phyloP scores from a whole-genome alignment of 345 rosid genomes.

The Gossypium longicalyx region DNA sequence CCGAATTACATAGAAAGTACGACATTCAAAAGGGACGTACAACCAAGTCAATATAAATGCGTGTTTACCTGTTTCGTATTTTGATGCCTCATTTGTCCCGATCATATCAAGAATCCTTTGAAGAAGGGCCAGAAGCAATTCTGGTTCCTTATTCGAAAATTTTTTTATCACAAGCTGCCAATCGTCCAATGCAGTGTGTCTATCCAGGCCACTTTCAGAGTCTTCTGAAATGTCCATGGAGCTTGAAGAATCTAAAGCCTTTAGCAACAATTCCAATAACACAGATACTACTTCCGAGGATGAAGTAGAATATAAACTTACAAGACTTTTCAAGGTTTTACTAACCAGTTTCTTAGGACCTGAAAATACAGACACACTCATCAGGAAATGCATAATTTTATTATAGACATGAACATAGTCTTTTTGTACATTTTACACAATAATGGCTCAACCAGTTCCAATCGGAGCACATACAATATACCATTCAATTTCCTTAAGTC shows the following conservation, averaged over 20 bases:
- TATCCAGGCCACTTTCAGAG: slow-evolving; percentile 27
- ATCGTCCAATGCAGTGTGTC: slow-evolving; percentile 36
- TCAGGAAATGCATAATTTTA: slow-evolving; percentile 11
- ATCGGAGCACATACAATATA: not conserved
- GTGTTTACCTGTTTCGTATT: slow-evolving; percentile 45
- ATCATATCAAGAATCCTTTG: slow-evolving; percentile 56
- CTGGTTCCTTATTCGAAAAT: slow-evolving; percentile 69
- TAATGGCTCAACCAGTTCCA: not conserved
- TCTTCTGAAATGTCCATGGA: slow-evolving; percentile 31
- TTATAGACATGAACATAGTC: not conserved
- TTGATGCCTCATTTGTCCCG: slow-evolving; percentile 38
- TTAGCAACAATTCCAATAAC: slow-evolving; percentile 53
- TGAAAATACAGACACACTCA: slow-evolving; percentile 26
- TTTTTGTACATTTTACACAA: not conserved
- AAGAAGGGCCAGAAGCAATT: slow-evolving; percentile 61
- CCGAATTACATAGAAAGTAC: not conserved
- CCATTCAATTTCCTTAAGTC: not conserved
- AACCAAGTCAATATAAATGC: not conserved
- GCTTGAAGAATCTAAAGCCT: slow-evolving; percentile 47
- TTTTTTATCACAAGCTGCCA: slow-evolving; percentile 62
- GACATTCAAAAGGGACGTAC: not conserved
- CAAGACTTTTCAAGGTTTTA: slow-evolving; percentile 51
- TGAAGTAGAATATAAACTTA: slow-evolving; percentile 57
- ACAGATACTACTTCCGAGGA: slow-evolving; percentile 70
- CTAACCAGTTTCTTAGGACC: slow-evolving; percentile 50